phyloP scores from a whole-genome alignment of 768 basidiomycete species.

The Xanthoconium stramineum region DNA sequence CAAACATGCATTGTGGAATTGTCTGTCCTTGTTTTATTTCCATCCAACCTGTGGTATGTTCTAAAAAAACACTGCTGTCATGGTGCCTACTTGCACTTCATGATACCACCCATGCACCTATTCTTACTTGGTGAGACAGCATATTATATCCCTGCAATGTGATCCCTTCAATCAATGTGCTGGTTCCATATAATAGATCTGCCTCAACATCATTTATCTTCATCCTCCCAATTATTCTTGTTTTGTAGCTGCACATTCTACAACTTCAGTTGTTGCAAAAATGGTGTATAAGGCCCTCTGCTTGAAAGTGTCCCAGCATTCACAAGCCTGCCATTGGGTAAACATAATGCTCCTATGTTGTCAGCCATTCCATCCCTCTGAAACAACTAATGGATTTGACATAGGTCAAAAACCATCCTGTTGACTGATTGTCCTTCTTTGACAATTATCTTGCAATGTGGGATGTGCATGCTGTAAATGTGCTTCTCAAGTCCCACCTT shows the following conservation, averaged over 20 bases:
- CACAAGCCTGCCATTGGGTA: not conserved
- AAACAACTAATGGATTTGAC: not conserved
- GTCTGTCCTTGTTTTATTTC: no score
- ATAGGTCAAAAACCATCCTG: not conserved
- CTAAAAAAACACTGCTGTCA: not conserved
- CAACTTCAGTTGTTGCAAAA: not conserved
- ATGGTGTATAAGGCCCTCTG: not conserved
- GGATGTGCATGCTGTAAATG: no score
- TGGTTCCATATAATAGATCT: no score
- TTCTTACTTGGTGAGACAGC: not conserved
- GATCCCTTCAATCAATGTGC: not conserved
- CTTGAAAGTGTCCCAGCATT: not conserved
- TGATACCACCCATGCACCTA: not conserved
- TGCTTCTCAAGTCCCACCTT: no score
- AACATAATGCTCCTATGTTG: not conserved
- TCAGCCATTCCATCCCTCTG: not conserved
- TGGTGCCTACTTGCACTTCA: not conserved
- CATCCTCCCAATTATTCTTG: not conserved
- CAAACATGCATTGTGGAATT: not conserved
- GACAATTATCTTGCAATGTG: no score
- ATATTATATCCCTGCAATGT: not conserved
- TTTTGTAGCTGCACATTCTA: not conserved
- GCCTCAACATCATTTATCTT: not conserved
- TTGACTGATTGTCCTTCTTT: no score
- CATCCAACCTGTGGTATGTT: accelerated